phyloP scores from a whole-genome alignment of 306 rosid species.

The Astragalus membranaceus region DNA sequence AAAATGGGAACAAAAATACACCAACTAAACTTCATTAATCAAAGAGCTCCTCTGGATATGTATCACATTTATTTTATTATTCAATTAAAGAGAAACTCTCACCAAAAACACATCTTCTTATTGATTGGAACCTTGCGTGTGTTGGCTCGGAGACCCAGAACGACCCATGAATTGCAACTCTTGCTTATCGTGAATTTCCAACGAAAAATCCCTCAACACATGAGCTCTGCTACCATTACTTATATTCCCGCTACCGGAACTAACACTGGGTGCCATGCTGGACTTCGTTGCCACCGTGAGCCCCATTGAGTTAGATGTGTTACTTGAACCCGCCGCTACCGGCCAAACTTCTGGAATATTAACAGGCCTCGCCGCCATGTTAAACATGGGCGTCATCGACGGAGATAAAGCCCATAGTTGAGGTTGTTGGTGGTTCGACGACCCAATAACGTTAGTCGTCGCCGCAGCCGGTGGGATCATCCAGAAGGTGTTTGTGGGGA shows the following conservation, averaged over 20 bases:
- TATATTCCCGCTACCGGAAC: conserved; percentile 13
- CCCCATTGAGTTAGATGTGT: conserved; percentile 29
- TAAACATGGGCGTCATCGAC: conserved; percentile 36
- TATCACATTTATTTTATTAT: conserved; percentile 7
- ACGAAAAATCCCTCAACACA: conserved; percentile 16
- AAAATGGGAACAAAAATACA: neutral
- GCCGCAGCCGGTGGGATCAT: conserved; percentile 36
- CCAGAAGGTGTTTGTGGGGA: conserved; percentile 63
- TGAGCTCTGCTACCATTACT: neutral
- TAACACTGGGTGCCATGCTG: conserved; percentile 49
- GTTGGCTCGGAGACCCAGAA: neutral
- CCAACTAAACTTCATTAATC: neutral
- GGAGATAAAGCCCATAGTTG: conserved; percentile 61
- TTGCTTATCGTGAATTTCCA: conserved; percentile 19
- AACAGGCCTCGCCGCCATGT: conserved; percentile 37
- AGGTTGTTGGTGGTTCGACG: conserved; percentile 24
- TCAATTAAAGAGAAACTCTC: neutral
- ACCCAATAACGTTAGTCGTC: neutral
- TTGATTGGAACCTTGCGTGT: neutral
- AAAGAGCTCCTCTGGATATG: neutral
- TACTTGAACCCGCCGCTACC: neutral
- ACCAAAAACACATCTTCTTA: neutral
- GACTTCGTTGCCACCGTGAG: conserved; percentile 36
- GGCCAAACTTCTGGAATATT: conserved; percentile 24
- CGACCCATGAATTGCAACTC: conserved; percentile 22